phyloP scores from a whole-genome alignment of 208 protist genomes.

The Leishmania braziliensis region DNA sequence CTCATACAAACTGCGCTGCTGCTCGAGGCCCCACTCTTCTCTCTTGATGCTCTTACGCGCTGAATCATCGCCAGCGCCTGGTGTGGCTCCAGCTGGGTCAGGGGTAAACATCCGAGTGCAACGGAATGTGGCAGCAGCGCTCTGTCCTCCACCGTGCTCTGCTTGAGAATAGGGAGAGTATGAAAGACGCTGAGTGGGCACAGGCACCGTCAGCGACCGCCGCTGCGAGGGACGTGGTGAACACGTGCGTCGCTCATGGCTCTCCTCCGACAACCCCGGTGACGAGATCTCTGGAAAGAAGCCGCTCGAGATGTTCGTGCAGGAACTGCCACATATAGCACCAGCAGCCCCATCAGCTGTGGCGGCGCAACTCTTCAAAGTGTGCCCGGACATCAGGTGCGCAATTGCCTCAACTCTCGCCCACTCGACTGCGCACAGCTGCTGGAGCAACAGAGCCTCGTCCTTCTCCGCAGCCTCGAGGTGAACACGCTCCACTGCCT shows the following conservation, averaged over 20 bases:
- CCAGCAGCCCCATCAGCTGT: not conserved
- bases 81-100: not conserved
- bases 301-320: not conserved
- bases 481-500: conserved; percentile 7
- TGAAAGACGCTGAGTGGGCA: conserved; percentile 11
- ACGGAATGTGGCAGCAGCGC: not conserved
- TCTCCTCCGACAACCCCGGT: conserved; percentile 15
- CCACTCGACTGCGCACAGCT: not conserved
- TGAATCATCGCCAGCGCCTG: not conserved
- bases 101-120: too few relatives aligned
- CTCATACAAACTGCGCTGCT: conserved; percentile 29
- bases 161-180: not conserved
- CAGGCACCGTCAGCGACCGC: conserved; percentile 10
- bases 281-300: conserved; percentile 9
- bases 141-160: too few relatives aligned
- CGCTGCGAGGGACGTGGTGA: conserved; percentile 26
- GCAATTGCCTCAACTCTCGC: not conserved
- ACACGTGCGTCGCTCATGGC: conserved; percentile 8
- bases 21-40: conserved; percentile 22
- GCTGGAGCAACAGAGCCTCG: not conserved
- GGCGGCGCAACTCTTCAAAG: not conserved
- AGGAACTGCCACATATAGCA: not conserved
- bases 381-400: not conserved
- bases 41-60: conserved; percentile 2
- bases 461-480: not conserved